These are phyloP conservation scores for Kwoniella mangroviensis DNA, from an alignment of 768 basidiomycete genomes.

Conservation along the genomic window DNA sequence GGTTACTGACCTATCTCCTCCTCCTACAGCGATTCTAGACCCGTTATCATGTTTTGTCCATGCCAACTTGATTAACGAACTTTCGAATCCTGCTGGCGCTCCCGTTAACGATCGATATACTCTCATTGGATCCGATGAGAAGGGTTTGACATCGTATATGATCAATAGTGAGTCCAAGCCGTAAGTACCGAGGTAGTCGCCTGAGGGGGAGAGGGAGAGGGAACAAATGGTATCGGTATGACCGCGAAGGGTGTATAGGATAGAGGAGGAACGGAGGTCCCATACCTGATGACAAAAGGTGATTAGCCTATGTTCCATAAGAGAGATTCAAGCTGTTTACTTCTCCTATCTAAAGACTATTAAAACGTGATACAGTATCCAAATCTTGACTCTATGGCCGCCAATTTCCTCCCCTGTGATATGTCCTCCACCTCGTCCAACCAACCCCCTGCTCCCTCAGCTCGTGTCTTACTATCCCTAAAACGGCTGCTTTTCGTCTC, in stretches of 20 bases:
- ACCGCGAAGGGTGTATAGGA: slow-evolving; percentile 78
- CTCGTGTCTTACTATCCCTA: too few relatives aligned
- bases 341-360: too few relatives aligned
- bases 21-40: slow-evolving; percentile 59
- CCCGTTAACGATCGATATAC: slow-evolving; percentile 76
- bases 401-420: too few relatives aligned
- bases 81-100: slow-evolving; percentile 93
- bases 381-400: too few relatives aligned
- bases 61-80: slow-evolving; percentile 75
- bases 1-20: slow-evolving; percentile 60
- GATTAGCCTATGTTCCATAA: background rate
- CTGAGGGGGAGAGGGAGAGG: slow-evolving; percentile 86
- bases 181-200: slow-evolving; percentile 83
- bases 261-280: slow-evolving; percentile 81
- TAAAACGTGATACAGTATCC: too few relatives aligned
- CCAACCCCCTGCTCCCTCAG: too few relatives aligned
- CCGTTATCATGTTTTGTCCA: slow-evolving; percentile 71
- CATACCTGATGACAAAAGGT: slow-evolving; percentile 66
- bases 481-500: too few relatives aligned
- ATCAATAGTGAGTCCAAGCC: slow-evolving; percentile 86
- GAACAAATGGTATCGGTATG: slow-evolving; percentile 96
- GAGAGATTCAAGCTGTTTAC: too few relatives aligned
- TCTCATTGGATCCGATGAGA: slow-evolving; percentile 80
- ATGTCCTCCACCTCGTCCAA: background rate
- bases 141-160: slow-evolving; percentile 91